Evolutionary conservation across 2,329 filamentous ascomycete species (phyloP).

Genomic region (Penicillium sp.): DNA sequence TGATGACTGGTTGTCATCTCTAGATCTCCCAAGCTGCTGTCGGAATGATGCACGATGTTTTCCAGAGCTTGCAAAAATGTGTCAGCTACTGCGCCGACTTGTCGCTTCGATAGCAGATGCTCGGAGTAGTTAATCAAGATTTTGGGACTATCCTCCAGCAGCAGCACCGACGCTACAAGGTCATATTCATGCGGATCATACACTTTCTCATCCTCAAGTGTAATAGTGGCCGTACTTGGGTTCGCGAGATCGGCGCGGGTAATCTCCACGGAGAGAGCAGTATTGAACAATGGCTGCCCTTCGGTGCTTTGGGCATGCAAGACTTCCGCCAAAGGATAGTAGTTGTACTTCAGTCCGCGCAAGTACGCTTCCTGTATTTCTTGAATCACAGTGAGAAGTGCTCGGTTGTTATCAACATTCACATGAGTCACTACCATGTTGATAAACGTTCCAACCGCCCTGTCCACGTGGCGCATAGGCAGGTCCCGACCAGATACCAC

Average conservation of each 20-base stretch:
- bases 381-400: background rate
- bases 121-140: background rate
- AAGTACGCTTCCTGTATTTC: background rate
- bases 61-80: background rate
- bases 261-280: background rate
- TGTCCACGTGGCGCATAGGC: background rate
- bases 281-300: background rate
- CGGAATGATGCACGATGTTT: background rate
- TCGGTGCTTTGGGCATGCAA: background rate
- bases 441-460: background rate
- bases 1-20: background rate
- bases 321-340: background rate
- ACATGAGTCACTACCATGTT: background rate
- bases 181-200: background rate
- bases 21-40: background rate
- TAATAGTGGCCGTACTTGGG: background rate
- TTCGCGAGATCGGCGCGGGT: background rate
- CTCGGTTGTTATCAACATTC: background rate
- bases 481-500: background rate
- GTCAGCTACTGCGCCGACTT: background rate
- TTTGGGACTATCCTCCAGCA: background rate
- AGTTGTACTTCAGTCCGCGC: background rate
- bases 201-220: background rate
- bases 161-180: background rate
- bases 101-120: background rate